phyloP scores from a whole-genome alignment of 345 rosid genomes.

The Leavenworthia alabamica region DNA sequence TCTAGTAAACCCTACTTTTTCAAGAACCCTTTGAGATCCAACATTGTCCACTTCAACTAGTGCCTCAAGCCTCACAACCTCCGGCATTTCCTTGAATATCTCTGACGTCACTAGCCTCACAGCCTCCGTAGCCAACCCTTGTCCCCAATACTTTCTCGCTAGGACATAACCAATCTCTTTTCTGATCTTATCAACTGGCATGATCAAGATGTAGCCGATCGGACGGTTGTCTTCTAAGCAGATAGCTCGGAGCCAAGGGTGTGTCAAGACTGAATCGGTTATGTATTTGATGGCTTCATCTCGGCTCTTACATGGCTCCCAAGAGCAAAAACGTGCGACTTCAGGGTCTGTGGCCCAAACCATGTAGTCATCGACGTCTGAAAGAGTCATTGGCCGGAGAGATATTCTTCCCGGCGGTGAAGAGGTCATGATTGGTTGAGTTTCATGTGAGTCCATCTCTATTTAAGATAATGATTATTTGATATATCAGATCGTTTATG shows the following conservation, averaged over 20 bases:
- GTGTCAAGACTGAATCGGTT: slow-evolving; percentile 28
- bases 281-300: slow-evolving; percentile 45
- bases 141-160: slow-evolving; percentile 49
- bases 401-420: slow-evolving; percentile 21
- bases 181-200: slow-evolving; percentile 41
- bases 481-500: slow-evolving; percentile 7
- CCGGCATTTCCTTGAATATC: slow-evolving; percentile 39
- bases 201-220: slow-evolving; percentile 43
- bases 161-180: slow-evolving; percentile 51
- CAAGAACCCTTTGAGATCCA: slow-evolving; percentile 52
- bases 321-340: slow-evolving; percentile 43
- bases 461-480: neutral
- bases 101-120: slow-evolving; percentile 40
- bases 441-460: slow-evolving; percentile 3
- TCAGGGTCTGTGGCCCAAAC: slow-evolving; percentile 50
- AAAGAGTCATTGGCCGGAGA: slow-evolving; percentile 35
- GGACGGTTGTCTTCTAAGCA: slow-evolving; percentile 40
- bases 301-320: slow-evolving; percentile 44
- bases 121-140: slow-evolving; percentile 45
- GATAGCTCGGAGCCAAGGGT: slow-evolving; percentile 60
- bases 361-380: slow-evolving; percentile 59
- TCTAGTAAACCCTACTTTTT: slow-evolving; percentile 54
- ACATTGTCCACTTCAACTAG: slow-evolving; percentile 46
- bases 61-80: slow-evolving; percentile 57
- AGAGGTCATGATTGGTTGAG: neutral